Percentiles rank a stretch among this genome's conserved stretches.
Evolutionary conservation across 768 basidiomycete genomes (phyloP).

Genomic region (Peribolospora baueri): DNA sequence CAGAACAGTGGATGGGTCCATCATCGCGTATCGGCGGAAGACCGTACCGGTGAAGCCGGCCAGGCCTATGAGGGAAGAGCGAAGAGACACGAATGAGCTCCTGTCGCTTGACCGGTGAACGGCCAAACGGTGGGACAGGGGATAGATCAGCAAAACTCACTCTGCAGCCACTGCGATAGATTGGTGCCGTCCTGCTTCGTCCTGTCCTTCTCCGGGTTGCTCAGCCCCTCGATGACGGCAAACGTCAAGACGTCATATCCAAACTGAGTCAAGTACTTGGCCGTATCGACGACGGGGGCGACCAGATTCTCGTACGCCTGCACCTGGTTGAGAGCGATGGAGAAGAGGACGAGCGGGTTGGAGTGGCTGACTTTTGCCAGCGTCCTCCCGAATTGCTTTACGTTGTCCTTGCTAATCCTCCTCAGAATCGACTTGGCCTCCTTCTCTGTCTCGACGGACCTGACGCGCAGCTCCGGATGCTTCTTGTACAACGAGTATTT

Average conservation of each 20-base stretch:
- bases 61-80: conserved; percentile 32
- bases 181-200: conserved; percentile 84
- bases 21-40: conserved; percentile 49
- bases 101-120: not conserved
- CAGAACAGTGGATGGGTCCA: conserved; percentile 40
- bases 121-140: not conserved
- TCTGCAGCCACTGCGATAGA: conserved; percentile 71
- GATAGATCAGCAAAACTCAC: conserved; percentile 27
- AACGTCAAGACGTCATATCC: conserved; percentile 84
- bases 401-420: conserved; percentile 31
- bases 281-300: conserved; percentile 62
- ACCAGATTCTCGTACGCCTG: conserved; percentile 91
- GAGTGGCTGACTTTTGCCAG: conserved; percentile 84
- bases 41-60: conserved; percentile 83
- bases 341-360: conserved; percentile 77
- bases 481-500: conserved; percentile 42
- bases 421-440: conserved; percentile 75
- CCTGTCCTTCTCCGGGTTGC: conserved; percentile 53
- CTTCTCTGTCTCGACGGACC: conserved; percentile 55
- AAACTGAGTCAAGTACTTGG: conserved; percentile 71
- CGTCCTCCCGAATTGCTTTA: conserved; percentile 58
- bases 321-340: conserved; percentile 70
- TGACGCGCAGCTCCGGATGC: conserved; percentile 55
- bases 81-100: conserved; percentile 1
- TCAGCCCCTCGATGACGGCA: conserved; percentile 60